Base-by-base conservation (phyloP, 768 basidiomycete genomes). In the Suillus americanus region DNA sequence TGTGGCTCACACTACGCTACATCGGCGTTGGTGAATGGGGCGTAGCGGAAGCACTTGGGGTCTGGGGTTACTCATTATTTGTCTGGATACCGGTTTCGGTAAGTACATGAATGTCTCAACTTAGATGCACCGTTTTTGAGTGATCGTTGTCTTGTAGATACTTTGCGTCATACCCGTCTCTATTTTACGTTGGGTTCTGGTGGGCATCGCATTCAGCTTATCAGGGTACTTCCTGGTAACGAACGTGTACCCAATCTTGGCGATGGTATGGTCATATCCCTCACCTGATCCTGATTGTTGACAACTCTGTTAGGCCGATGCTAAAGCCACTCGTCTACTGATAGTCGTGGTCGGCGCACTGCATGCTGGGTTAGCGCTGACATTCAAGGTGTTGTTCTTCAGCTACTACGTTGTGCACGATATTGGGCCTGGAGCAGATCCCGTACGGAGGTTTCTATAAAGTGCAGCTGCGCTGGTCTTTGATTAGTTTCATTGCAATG, bases 21-120 rank as follows among this genome's bases (percentile, higher is more conserved):
- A 70, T 95, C 10, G 95, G 94, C 6, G 89, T 95, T 0, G 89
- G 91, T 2, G 94, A 95, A 70, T 97, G 97, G 90, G 88, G 90
- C 55, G 81, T 97, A 3, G 85, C 92, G 5, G 95, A 98, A 73
- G 90, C 91, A 0, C 75, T 94, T 25, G 84, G 90, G 14, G 76
- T 93, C 12, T 94, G 91, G 90, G 91, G 91, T 0, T 94, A 94
- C 72, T 86, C 81, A 12, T 86, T 89, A 71, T 94, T 94, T 65
- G 85, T 92, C 3, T 95, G 94, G 94, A 93, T 95, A 65, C 91
- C 94, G 12, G 89, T 93, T 48, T 85, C 94, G 45, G 92, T 94
- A 64, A 65, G 89, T 79, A 16, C 12, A 3, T 5, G 30, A 23
- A 10, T 30, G 56, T 66, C 43, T 37, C 50, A 16, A 61, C 37